Evolutionary conservation across 805 yeast genomes (phyloP).

Genomic region (Kodamaea restingae): DNA sequence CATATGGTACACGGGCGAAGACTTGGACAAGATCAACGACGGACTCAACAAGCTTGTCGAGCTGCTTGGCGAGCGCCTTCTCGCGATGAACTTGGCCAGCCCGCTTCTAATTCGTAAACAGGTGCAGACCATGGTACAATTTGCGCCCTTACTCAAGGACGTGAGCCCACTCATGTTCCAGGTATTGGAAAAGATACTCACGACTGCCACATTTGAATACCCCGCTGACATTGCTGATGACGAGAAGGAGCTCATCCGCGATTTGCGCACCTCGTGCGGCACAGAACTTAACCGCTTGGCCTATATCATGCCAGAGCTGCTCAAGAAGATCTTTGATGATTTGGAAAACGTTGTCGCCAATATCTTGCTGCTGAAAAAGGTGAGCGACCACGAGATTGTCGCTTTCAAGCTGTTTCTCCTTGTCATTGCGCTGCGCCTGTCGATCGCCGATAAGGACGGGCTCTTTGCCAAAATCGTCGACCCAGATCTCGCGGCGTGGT

Average conservation of each 20-base stretch:
- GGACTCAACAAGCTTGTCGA: conserved; percentile 56
- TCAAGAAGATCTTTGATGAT: conserved; percentile 75
- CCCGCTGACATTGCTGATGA: conserved; percentile 68
- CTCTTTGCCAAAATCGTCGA: conserved; percentile 86
- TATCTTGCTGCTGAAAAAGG: conserved; percentile 62
- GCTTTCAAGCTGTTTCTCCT: conserved; percentile 88
- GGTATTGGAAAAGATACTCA: conserved; percentile 79
- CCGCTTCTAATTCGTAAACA: conserved; percentile 80
- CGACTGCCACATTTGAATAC: conserved; percentile 77
- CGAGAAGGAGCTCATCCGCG: conserved; percentile 74
- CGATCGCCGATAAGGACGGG: conserved; percentile 67
- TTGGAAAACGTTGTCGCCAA: conserved; percentile 75
- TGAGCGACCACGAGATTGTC: conserved; percentile 87
- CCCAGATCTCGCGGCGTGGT: conserved; percentile 90
- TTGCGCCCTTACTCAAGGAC: conserved; percentile 84
- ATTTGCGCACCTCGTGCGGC: conserved; percentile 86
- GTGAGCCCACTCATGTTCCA: conserved; percentile 70
- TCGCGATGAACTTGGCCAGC: conserved; percentile 71
- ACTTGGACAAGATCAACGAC: conserved; percentile 49
- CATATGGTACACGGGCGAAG: conserved; percentile 72
- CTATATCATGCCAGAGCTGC: conserved; percentile 87
- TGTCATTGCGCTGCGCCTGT: conserved; percentile 86
- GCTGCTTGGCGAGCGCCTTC: conserved; percentile 65
- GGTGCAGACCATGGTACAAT: conserved; percentile 89
- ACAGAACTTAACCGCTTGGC: conserved; percentile 93